phyloP scores from a whole-genome alignment of 306 rosid genomes.

The Rubus idaeus region DNA sequence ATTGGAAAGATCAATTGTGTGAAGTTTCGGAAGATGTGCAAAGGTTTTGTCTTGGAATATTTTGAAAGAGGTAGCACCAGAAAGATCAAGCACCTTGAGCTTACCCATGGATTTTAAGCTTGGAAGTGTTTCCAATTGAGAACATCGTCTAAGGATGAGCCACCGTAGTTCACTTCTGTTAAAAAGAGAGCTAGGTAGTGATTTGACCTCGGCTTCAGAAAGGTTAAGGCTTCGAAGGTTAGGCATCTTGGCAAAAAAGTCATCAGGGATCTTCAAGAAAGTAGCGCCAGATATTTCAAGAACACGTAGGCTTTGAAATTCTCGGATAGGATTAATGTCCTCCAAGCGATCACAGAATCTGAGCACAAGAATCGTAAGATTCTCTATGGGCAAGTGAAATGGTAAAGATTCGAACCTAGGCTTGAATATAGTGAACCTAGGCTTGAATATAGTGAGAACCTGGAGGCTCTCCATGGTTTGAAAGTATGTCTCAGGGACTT shows the following conservation, averaged over 20 bases:
- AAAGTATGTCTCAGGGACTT: constrained; percentile 24
- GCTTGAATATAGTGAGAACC: constrained; percentile 29
- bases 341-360: constrained; percentile 37
- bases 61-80: constrained; percentile 29
- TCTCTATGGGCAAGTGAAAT: neutral
- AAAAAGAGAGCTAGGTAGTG: constrained; percentile 34
- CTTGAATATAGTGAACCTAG: constrained; percentile 29
- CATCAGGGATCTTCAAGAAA: constrained; percentile 12
- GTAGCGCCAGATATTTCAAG: constrained; percentile 41
- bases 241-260: constrained; percentile 3
- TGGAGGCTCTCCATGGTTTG: constrained; percentile 5
- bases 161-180: constrained; percentile 20
- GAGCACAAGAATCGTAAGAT: constrained; percentile 37
- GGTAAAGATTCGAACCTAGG: constrained; percentile 28
- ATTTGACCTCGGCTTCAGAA: constrained; percentile 19
- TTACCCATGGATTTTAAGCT: neutral
- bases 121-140: constrained; percentile 16
- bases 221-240: constrained; percentile 36
- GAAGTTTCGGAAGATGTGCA: constrained; percentile 9
- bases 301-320: constrained; percentile 2
- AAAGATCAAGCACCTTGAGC: constrained; percentile 40
- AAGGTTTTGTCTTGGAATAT: constrained; percentile 15
- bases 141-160: constrained; percentile 29
- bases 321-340: neutral
- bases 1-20: constrained; percentile 29